Conservation (phyloP, 768 basidiomycete species). For the Dendrothele bispora region DNA sequence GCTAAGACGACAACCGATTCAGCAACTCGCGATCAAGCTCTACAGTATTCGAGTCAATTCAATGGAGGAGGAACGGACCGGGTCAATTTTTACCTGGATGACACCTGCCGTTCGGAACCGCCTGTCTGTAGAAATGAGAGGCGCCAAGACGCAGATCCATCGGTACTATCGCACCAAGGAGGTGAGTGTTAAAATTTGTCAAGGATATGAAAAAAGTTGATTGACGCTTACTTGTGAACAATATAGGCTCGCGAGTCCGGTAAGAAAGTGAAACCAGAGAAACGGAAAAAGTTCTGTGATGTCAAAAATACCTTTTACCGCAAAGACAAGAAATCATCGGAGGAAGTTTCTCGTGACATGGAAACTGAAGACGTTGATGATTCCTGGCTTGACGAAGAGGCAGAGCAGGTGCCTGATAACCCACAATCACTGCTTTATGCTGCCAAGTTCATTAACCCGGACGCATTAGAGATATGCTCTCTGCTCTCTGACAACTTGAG, state of each 20-base stretch:
- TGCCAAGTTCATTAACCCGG: too few species aligned
- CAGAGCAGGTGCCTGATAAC: too few species aligned
- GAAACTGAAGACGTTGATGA: not conserved
- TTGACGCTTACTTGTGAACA: not conserved
- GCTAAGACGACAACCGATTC: not conserved
- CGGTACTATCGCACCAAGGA: not conserved
- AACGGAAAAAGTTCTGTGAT: not conserved
- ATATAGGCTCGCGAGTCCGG: not conserved
- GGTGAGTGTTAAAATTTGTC: not conserved
- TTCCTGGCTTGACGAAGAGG: slow-evolving; percentile 8
- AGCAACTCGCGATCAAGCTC: slow-evolving; percentile 24
- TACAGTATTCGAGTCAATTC: slow-evolving; percentile 29
- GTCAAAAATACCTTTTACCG: not conserved
- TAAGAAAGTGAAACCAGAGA: not conserved
- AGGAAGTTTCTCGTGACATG: not conserved
- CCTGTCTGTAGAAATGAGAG: too few species aligned
- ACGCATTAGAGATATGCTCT: too few species aligned
- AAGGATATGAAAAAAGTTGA: not conserved
- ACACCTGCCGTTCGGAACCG: slow-evolving; percentile 26
- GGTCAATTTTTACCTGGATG: slow-evolving; percentile 25
- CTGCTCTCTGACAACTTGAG: too few species aligned
- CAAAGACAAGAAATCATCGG: not conserved
- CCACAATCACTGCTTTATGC: too few species aligned
- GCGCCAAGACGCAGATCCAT: not conserved
- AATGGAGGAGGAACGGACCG: slow-evolving; percentile 33